A percentile compares a stretch with the other conserved stretches of the same genome.
Conservation (phyloP, 768 basidiomycete genomes). For the Rhizopogon roseolus region DNA sequence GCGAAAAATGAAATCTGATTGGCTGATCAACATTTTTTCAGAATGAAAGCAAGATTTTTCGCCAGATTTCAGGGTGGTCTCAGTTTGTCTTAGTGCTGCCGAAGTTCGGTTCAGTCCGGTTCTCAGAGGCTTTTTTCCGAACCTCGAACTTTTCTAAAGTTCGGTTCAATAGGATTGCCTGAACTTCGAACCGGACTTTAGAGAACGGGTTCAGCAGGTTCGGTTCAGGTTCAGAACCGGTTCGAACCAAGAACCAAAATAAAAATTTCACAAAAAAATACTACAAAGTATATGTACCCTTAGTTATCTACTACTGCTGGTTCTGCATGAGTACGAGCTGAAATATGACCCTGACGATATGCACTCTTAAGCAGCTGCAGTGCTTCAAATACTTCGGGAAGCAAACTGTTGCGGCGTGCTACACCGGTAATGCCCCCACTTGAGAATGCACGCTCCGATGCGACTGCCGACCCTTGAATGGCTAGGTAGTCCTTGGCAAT, state of each 20-base stretch:
- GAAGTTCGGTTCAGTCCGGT: constrained; percentile 2
- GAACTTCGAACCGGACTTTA: background rate
- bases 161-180: background rate
- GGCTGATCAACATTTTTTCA: too few species aligned
- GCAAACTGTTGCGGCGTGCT: background rate
- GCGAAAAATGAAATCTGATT: too few species aligned
- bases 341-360: background rate
- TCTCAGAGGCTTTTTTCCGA: background rate
- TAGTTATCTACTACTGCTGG: background rate
- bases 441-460: too few species aligned
- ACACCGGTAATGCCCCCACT: too few species aligned
- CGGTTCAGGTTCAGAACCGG: background rate
- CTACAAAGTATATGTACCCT: background rate
- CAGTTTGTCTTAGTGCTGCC: too few species aligned
- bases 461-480: too few species aligned
- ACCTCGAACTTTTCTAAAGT: background rate
- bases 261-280: background rate
- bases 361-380: background rate
- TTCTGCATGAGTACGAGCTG: background rate
- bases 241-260: background rate
- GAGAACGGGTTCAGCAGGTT: background rate
- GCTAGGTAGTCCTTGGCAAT: too few species aligned
- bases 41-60: too few species aligned
- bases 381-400: background rate
- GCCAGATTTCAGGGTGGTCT: too few species aligned